phyloP scores from a whole-genome alignment of 306 rosid genomes.

The Lathyrus tuberosus region DNA sequence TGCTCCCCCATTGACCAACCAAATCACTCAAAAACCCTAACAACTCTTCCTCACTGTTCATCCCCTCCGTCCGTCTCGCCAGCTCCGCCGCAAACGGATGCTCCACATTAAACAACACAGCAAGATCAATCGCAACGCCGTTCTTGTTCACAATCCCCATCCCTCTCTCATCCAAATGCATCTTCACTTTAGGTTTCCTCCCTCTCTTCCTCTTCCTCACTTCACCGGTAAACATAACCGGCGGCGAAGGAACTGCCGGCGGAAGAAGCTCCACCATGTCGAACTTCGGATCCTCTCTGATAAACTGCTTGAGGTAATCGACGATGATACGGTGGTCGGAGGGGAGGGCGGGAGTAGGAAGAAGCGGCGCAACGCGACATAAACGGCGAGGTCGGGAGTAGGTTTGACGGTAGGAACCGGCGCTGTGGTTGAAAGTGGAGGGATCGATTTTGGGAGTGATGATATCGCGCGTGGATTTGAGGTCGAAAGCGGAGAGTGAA shows the following conservation, averaged over 20 bases:
- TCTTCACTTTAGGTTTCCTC: constrained; percentile 69
- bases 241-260: neutral
- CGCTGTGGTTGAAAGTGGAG: constrained; percentile 70
- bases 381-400: constrained; percentile 68
- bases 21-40: constrained; percentile 80
- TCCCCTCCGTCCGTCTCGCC: constrained; percentile 61
- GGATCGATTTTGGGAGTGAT: constrained; percentile 70
- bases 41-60: constrained; percentile 64
- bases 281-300: constrained; percentile 71
- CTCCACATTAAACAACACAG: constrained; percentile 44
- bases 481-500: constrained; percentile 50
- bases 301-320: constrained; percentile 59
- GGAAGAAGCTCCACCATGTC: constrained; percentile 50
- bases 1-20: constrained; percentile 83
- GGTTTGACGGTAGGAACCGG: constrained; percentile 84
- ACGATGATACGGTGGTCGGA: constrained; percentile 60
- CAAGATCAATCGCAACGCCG: constrained; percentile 53
- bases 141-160: constrained; percentile 52
- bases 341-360: constrained; percentile 51
- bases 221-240: neutral
- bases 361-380: constrained; percentile 63
- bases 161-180: constrained; percentile 47
- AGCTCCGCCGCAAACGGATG: constrained; percentile 71
- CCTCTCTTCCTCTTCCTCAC: constrained; percentile 75
- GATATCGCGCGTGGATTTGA: constrained; percentile 34